Evolutionary conservation across 1,284 basidiomycete species (phyloP).

Genomic region (Afroboletus lepidellus): DNA sequence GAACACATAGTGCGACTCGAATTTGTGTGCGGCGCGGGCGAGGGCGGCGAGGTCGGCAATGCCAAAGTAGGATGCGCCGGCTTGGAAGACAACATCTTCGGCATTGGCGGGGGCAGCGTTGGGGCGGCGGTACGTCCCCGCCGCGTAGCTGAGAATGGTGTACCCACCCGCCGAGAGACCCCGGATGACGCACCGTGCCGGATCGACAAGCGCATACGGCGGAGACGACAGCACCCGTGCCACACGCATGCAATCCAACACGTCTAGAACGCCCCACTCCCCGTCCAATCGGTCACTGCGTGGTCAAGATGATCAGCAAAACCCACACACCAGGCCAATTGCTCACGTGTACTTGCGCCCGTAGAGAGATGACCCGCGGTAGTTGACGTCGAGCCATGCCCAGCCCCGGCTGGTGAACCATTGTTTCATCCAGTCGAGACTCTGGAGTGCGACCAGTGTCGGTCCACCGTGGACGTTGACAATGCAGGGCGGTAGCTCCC

Average conservation of each 20-base stretch:
- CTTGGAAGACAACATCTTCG: not conserved
- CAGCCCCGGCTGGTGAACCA: constrained; percentile 6
- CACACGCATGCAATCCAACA: not conserved
- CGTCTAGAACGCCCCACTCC: constrained; percentile 1
- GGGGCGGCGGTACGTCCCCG: not conserved
- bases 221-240: not conserved
- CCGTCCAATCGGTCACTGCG: not conserved
- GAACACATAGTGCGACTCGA: constrained; percentile 1
- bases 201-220: constrained; percentile 1
- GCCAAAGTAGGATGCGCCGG: not conserved
- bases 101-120: not conserved
- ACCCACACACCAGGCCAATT: too few species aligned
- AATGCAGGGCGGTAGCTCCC: not conserved
- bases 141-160: constrained; percentile 1
- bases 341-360: constrained; percentile 1
- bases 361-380: constrained; percentile 2
- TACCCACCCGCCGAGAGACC: constrained; percentile 2
- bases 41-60: constrained; percentile 1
- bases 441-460: not conserved
- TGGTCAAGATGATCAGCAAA: not conserved
- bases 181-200: constrained; percentile 1
- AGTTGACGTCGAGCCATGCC: constrained; percentile 6
- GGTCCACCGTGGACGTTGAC: constrained; percentile 4
- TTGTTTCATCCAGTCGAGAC: constrained; percentile 1
- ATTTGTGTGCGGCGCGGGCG: not conserved